Evolutionary conservation across 23 red algal genomes (phyloP).

Genomic region (Chondrus crispus): DNA sequence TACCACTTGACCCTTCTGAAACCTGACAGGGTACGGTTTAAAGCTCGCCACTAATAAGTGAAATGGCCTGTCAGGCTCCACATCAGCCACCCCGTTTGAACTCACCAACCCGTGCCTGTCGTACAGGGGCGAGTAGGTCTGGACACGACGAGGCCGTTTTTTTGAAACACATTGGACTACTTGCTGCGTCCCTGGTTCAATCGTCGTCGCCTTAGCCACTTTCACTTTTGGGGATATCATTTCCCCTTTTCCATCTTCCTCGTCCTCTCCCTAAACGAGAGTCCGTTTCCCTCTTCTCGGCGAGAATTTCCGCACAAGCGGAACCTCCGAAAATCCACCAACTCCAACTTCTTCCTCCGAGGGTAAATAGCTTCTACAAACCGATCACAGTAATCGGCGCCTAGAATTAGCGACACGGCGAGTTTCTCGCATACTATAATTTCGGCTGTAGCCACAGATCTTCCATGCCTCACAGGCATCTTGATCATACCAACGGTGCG

Average conservation of each 20-base stretch:
- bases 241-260: background rate
- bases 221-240: background rate
- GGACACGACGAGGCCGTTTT: background rate
- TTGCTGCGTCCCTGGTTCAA: background rate
- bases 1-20: background rate
- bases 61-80: background rate
- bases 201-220: background rate
- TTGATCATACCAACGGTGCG: background rate
- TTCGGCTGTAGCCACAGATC: background rate
- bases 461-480: background rate
- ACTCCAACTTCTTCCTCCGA: background rate
- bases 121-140: background rate
- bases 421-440: constrained; percentile 27
- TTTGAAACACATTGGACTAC: background rate
- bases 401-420: background rate
- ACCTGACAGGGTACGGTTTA: background rate
- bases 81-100: background rate
- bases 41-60: background rate
- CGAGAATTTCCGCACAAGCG: too few species aligned
- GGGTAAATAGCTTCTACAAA: constrained; percentile 33
- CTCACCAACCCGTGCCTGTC: background rate
- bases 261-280: too few species aligned
- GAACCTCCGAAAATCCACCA: too few species aligned
- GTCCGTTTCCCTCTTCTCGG: too few species aligned
- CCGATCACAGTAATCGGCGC: constrained; percentile 24